Evolutionary conservation across 768 basidiomycete species (phyloP).

Genomic region (Pleurotus ostreatus): DNA sequence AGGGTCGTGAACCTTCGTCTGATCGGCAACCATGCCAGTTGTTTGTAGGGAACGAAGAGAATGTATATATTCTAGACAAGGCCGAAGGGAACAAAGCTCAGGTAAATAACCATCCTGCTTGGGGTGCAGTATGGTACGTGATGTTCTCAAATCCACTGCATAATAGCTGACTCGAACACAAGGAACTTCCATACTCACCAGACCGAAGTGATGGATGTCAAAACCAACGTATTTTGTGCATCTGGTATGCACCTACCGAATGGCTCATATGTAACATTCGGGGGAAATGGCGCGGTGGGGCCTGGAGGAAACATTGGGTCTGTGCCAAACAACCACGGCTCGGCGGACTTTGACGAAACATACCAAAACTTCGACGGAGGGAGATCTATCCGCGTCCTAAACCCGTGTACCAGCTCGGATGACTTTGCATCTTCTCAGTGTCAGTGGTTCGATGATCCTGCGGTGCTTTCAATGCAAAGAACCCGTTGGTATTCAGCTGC

Average conservation of each 20-base stretch:
- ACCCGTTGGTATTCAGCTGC: constrained; percentile 78
- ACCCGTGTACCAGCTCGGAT: constrained; percentile 57
- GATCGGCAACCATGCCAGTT: constrained; percentile 37
- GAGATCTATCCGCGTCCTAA: constrained; percentile 75
- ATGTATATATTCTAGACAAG: constrained; percentile 92
- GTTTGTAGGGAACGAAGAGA: constrained; percentile 76
- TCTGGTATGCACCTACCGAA: constrained; percentile 82
- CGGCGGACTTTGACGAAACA: constrained; percentile 54
- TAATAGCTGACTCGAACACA: neutral
- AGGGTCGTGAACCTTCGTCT: neutral
- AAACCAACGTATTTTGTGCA: constrained; percentile 75
- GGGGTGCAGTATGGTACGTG: constrained; percentile 64
- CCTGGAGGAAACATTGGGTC: constrained; percentile 59
- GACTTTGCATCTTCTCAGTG: constrained; percentile 49
- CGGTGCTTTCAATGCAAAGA: constrained; percentile 59
- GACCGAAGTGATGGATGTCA: constrained; percentile 64
- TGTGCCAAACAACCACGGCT: constrained; percentile 38
- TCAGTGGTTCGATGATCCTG: constrained; percentile 69
- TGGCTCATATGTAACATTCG: constrained; percentile 70
- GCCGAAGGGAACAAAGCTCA: constrained; percentile 69
- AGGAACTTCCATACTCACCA: constrained; percentile 63
- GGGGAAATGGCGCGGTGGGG: constrained; percentile 74
- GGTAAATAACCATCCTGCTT: constrained; percentile 69
- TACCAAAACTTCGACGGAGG: constrained; percentile 83
- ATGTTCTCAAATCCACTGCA: neutral